Base-by-base conservation (phyloP, 495 filamentous ascomycete genomes). In the Tuber aestivum region DNA sequence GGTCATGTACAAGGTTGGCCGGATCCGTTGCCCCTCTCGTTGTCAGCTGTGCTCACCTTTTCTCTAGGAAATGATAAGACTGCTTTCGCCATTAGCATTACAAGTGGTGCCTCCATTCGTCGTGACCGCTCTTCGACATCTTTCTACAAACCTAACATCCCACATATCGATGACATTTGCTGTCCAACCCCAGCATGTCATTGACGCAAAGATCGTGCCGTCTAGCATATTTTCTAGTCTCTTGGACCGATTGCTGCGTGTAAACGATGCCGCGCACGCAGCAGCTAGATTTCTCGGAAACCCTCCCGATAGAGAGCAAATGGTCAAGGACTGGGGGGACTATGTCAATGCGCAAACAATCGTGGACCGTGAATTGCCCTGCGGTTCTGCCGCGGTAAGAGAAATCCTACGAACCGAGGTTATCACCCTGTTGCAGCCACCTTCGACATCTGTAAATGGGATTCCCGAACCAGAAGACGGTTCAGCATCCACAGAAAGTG, bases 211-310 rank as follows among this genome's bases (percentile, higher is more conserved):
- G 82, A 86, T 96, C 72, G 89, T 91, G 23, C 95, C 96, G 0
- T 96, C 95, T 2, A 91, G 93, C 21, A 89, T 97, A 21, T 99
- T 99, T 81, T 92, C 92, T 27, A 90, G 89, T 70, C 86, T 98
- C 0, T 85, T 99, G 16, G 91, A 94, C 82, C 92, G 94, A 44
- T 89, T 94, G 82, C 87, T 97, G 69, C 88, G 94, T 70, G 95
- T 97, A 74, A 98, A 99, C 81, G 89, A 94, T 71, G 91, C 95
- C 37, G 95, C 96, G 21, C 92, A 94, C 81, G 92, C 92, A 10
- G 92, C 92, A 16, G 92, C 92, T 8, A 92, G 92, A 76, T 90
- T 94, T 85, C 85, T 95, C 27, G 89, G 89, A 20, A 90, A 91
- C 76, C 87, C 91, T 41, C 88, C 90, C 40, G 92, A 92, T 82